Conservation (phyloP, 2,329 filamentous ascomycete species). For the Fusarium papillatum region DNA sequence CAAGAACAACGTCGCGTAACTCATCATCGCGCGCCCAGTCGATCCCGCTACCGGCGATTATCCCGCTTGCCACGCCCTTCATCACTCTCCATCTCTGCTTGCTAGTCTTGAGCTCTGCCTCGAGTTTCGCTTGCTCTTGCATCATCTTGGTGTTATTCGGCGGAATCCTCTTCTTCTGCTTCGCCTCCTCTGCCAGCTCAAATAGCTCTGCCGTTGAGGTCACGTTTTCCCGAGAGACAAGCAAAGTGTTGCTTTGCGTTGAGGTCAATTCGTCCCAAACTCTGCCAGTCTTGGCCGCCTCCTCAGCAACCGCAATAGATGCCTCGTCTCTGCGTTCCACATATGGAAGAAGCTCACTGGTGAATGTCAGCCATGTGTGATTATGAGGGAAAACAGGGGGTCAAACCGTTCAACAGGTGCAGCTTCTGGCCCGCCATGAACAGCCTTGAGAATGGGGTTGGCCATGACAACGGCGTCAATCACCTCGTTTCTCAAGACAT, state of each 20-base stretch:
- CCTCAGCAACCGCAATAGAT: slow-evolving; percentile 73
- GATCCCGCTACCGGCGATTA: slow-evolving; percentile 85
- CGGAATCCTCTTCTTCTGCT: slow-evolving; percentile 65
- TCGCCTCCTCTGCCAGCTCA: slow-evolving; percentile 69
- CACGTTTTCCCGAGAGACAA: slow-evolving; percentile 71
- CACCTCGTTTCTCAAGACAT: slow-evolving; percentile 78
- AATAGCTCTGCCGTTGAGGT: slow-evolving; percentile 74
- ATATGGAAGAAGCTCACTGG: slow-evolving; percentile 75
- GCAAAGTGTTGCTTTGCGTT: slow-evolving; percentile 70
- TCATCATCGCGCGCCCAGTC: slow-evolving; percentile 82
- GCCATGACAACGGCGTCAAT: slow-evolving; percentile 77
- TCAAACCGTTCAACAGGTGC: slow-evolving; percentile 77
- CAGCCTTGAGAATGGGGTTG: slow-evolving; percentile 82
- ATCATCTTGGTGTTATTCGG: slow-evolving; percentile 65
- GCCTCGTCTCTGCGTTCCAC: slow-evolving; percentile 76
- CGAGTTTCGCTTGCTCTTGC: slow-evolving; percentile 69
- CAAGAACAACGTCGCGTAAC: slow-evolving; percentile 80
- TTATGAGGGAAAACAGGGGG: not conserved
- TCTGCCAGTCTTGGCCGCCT: slow-evolving; percentile 66
- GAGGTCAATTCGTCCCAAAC: slow-evolving; percentile 66
- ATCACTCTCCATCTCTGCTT: slow-evolving; percentile 79
- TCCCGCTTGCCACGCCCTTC: slow-evolving; percentile 83
- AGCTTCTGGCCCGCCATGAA: slow-evolving; percentile 76
- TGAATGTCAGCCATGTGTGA: slow-evolving; percentile 18
- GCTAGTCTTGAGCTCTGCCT: slow-evolving; percentile 71